phyloP scores from a whole-genome alignment of 768 basidiomycete species.

The Lyophyllum decastes region DNA sequence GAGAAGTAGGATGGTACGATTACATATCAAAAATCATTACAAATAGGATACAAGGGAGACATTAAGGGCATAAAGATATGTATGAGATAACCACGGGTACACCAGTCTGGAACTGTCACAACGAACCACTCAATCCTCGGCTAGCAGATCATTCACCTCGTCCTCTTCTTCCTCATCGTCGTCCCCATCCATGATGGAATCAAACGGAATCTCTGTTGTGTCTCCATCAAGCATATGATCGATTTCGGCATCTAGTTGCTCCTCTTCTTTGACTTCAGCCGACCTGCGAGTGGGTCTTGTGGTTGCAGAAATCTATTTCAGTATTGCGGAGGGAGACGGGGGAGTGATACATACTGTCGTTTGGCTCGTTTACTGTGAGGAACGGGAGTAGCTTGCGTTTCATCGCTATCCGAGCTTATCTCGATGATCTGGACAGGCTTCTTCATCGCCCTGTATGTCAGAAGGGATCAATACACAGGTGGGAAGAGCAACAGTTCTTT shows the following conservation, averaged over 20 bases:
- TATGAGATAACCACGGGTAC: not conserved
- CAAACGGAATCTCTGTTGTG: slow-evolving; percentile 27
- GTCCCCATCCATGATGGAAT: slow-evolving; percentile 57
- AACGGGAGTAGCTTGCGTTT: slow-evolving; percentile 23
- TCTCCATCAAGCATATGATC: slow-evolving; percentile 36
- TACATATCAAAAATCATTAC: not conserved
- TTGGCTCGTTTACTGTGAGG: slow-evolving; percentile 16
- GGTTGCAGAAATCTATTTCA: slow-evolving; percentile 9
- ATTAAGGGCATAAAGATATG: not conserved
- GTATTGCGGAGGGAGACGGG: slow-evolving; percentile 10
- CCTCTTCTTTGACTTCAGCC: slow-evolving; percentile 36
- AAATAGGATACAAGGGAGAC: not conserved
- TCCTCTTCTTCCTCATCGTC: slow-evolving; percentile 59
- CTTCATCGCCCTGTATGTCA: slow-evolving; percentile 36
- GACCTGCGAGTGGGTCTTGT: slow-evolving; percentile 9
- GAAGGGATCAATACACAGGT: not conserved
- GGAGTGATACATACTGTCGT: slow-evolving; percentile 10
- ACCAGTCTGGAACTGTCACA: not conserved
- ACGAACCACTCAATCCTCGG: slow-evolving; percentile 21
- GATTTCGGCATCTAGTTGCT: slow-evolving; percentile 39
- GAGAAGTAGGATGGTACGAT: not conserved
- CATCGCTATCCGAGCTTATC: slow-evolving; percentile 42
- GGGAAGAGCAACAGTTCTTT: not conserved
- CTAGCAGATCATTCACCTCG: slow-evolving; percentile 51
- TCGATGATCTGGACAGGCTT: slow-evolving; percentile 34